Conservation (phyloP, 2,329 filamentous ascomycete species). For the Pseudopithomyces chartarum region DNA sequence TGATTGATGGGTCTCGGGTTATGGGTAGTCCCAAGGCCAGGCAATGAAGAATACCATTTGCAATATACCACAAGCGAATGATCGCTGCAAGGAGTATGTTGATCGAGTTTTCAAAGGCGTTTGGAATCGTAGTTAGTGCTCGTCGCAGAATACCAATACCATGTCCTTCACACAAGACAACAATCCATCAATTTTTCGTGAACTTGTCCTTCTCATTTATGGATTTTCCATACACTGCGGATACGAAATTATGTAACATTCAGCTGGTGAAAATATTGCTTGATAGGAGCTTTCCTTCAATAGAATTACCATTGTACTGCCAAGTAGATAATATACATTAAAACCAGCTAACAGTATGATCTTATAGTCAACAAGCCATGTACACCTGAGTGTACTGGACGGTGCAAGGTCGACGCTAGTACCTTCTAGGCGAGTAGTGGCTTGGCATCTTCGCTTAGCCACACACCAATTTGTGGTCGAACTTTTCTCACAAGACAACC, state of each 20-base stretch:
- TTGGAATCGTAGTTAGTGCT: neutral
- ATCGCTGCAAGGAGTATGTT: neutral
- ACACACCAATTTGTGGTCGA: neutral
- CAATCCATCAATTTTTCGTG: neutral
- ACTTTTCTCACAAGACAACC: neutral
- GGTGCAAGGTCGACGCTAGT: neutral
- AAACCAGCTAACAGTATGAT: too few relatives aligned
- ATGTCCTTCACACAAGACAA: neutral
- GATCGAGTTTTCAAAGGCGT: neutral
- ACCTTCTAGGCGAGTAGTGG: neutral
- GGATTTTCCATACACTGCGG: too few relatives aligned
- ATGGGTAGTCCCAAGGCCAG: neutral
- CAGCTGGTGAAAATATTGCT: too few relatives aligned
- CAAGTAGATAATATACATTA: too few relatives aligned
- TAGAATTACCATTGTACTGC: too few relatives aligned
- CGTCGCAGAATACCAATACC: neutral
- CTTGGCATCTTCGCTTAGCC: neutral
- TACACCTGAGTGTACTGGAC: too few relatives aligned
- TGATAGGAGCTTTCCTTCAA: too few relatives aligned
- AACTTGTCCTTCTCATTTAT: too few relatives aligned
- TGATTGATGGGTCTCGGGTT: constrained; percentile 4
- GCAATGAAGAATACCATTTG: neutral
- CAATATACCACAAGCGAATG: neutral
- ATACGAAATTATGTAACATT: too few relatives aligned
- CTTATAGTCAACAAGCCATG: too few relatives aligned